Evolutionary conservation across 192 early-diverging fungal genomes (phyloP), one percentile per base, ranked within the genome.

Genomic region (Backusella sp.): DNA sequence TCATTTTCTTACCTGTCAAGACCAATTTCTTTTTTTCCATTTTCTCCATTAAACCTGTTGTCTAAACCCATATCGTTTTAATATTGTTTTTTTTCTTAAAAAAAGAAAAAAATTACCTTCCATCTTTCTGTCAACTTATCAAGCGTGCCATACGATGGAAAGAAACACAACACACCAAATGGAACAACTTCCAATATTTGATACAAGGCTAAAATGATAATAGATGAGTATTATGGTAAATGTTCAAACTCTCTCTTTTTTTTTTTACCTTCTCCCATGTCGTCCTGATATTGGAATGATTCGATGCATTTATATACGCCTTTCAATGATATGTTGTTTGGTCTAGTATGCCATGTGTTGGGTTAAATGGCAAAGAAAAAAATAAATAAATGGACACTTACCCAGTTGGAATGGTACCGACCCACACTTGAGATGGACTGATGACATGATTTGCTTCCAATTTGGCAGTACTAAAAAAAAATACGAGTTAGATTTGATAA

Each of bases 401-500:
- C 79, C 81, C 91, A 72, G 35, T 73, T 69, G 87, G 80, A 8
- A 93, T 73, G 19, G 88, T 82, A 12, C 86, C 81, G 0, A 90
- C 91, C 59, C 83, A 84, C 32, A 90, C 84, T 56, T 94, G 92
- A 7, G 82, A 68, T 1, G 79, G 65, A 4, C 86, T 77, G 68
- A 95, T 93, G 37, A 95, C 91, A 79, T 95, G 94, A 35, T 81
- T 85, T 52, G 90, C 87, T 78, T 90, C 89, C 5, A 91, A 73
- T 26, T 76, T 82, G 32, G 81, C 80, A 2, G 77, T 59, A 76
- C 79, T 80, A 69, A 17, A 23, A 6, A 6, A 46, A 19, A 69
- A 17, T 87, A 73, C 1, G 23, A 21, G 23, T 34, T 49, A 30
- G 32, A 66, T 32, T 32, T 66, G 26, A 36, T 23, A 56, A 56